Conservation (phyloP, 306 rosid genomes). For the Pyrus betulifolia region DNA sequence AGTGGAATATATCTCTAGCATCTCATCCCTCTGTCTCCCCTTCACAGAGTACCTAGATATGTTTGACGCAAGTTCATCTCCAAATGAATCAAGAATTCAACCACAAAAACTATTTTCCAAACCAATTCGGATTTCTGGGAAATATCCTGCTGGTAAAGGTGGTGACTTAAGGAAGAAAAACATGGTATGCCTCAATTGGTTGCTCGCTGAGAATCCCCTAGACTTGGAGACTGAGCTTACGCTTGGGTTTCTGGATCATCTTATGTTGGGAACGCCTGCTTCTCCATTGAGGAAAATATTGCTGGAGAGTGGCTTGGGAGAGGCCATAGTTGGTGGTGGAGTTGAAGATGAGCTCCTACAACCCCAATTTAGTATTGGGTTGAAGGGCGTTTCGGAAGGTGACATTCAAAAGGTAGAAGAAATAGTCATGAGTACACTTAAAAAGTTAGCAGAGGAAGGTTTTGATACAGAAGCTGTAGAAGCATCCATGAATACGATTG, state of each 20-base stretch:
- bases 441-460: constrained; percentile 77
- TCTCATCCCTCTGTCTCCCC: neutral
- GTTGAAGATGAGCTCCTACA: constrained; percentile 95
- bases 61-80: constrained; percentile 70
- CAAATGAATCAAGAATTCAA: constrained; percentile 68
- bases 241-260: constrained; percentile 91
- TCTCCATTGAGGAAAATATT: constrained; percentile 87
- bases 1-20: constrained; percentile 9
- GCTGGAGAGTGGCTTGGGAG: constrained; percentile 95
- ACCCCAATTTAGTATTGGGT: constrained; percentile 90
- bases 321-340: constrained; percentile 96
- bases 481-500: constrained; percentile 99
- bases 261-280: constrained; percentile 97
- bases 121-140: constrained; percentile 76
- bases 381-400: constrained; percentile 76
- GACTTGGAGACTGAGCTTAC: constrained; percentile 74
- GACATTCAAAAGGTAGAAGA: constrained; percentile 85
- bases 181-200: constrained; percentile 89
- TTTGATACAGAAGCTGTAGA: constrained; percentile 83
- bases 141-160: constrained; percentile 82
- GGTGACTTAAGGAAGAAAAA: constrained; percentile 81
- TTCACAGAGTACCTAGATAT: constrained; percentile 72
- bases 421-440: constrained; percentile 49
- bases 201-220: constrained; percentile 87
- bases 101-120: constrained; percentile 69